Conservation (phyloP, 2,329 filamentous ascomycete species). For the Ophiostoma australiae region DNA sequence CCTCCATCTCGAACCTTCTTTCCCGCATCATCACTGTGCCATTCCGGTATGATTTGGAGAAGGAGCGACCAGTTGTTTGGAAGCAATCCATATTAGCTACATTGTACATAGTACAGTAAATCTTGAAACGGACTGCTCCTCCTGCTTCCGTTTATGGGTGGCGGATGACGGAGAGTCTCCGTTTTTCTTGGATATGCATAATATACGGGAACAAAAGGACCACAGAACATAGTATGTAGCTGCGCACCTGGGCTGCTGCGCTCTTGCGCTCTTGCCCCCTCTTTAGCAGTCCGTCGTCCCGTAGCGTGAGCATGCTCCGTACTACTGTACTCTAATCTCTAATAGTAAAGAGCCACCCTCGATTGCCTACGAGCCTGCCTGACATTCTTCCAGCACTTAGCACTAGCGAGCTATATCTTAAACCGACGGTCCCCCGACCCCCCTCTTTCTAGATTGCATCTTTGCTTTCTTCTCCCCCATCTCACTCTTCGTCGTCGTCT, state of each 20-base stretch:
- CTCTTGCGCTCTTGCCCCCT: neutral
- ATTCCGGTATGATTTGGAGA: neutral
- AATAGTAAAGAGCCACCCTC: neutral
- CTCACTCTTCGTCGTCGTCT: neutral
- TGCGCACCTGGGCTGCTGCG: neutral
- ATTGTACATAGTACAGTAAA: neutral
- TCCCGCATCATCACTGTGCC: neutral
- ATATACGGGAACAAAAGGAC: neutral
- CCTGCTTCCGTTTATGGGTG: neutral
- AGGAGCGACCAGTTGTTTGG: neutral
- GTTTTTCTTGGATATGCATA: constrained; percentile 1
- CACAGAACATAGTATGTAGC: neutral
- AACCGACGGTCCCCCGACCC: neutral
- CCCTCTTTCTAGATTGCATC: neutral
- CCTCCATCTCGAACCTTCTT: neutral
- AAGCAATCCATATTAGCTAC: neutral
- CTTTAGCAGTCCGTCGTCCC: neutral
- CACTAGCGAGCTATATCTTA: constrained; percentile 10
- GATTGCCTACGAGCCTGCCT: neutral
- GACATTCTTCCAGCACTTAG: constrained; percentile 11
- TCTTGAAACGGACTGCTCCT: neutral
- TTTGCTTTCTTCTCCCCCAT: neutral
- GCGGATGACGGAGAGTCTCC: neutral
- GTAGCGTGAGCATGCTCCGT: neutral
- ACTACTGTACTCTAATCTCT: neutral